Base-by-base conservation (phyloP, 306 rosid species). In the Lathyrus sativus region DNA sequence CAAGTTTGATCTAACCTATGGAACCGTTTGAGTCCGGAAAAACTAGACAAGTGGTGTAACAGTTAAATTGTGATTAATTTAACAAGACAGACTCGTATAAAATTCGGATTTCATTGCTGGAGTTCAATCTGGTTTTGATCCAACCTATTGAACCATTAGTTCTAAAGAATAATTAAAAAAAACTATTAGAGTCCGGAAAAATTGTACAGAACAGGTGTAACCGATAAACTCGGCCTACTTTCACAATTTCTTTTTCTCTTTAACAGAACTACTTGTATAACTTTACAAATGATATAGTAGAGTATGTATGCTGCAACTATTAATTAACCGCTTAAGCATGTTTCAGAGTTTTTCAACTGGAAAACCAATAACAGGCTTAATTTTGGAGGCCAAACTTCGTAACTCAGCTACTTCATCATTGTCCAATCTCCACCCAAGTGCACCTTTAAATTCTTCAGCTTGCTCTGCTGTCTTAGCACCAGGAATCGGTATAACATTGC, bases 401-500 rank as follows among this genome's bases (percentile, higher is more conserved):
- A 93, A 81, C 76, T 88, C 97, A 14, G 75, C 22, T 12, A 79
- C 59, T 71, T 93, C 99, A 44, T 90, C 97, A 67, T 46, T 73
- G 39, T 78, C 43, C 49, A 93, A 81, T 77, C 72, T 84, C 97
- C 99, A 93, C 7, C 92, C 97, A 41, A 90, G 89, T 13, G 97
- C 95, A 51, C 92, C 97, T 1, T 37, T 80, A 39, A 93, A 90
- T 79, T 93, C 96, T 57, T 64, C 37, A 72, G 96, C 97, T 79
- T 93, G 99, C 73, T 85, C 86, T 18, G 86, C 83, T 43, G 81
- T 88, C 86, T 93, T 93, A 38, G 97, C 97, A 76, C 97, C 97
- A 11, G 96, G 97, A 76, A 93, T 90, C 13, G 97, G 99, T 82
- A 93, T 88, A 8, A 93, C 90, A 35, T 93, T 93, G 42, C 83